phyloP scores from a whole-genome alignment of 2,329 filamentous ascomycete species.

The Scopulariopsis brevicaulis region DNA sequence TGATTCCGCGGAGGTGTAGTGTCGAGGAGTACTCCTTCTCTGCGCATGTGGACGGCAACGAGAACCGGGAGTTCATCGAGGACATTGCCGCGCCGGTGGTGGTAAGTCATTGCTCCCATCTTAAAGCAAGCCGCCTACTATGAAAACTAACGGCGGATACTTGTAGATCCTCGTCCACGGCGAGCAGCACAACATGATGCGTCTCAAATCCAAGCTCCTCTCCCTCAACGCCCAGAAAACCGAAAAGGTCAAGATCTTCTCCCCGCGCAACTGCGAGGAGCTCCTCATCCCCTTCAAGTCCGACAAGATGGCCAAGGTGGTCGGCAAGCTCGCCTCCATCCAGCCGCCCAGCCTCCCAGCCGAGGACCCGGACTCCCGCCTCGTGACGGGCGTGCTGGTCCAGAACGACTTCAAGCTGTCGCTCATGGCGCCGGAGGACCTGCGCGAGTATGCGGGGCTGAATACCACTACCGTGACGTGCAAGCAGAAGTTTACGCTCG shows the following conservation, averaged over 20 bases:
- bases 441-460: conserved; percentile 92
- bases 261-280: conserved; percentile 89
- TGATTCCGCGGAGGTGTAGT: conserved; percentile 86
- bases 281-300: conserved; percentile 89
- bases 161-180: conserved; percentile 72
- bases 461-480: conserved; percentile 92
- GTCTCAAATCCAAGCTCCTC: conserved; percentile 85
- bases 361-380: conserved; percentile 20
- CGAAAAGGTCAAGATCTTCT: conserved; percentile 82
- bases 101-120: conserved; percentile 41
- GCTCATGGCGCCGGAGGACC: conserved; percentile 90
- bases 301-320: conserved; percentile 92
- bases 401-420: conserved; percentile 98
- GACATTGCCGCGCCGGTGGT: conserved; percentile 87
- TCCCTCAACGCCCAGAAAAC: conserved; percentile 79
- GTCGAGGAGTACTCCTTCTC: conserved; percentile 94
- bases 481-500: conserved; percentile 80
- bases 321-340: conserved; percentile 80
- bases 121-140: not conserved
- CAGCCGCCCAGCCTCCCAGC: conserved; percentile 44
- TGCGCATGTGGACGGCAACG: conserved; percentile 89
- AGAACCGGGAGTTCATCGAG: conserved; percentile 95
- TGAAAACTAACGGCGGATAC: not conserved
- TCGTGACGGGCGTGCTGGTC: conserved; percentile 84
- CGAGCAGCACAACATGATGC: conserved; percentile 97